Conservation (phyloP, 31 red algal genomes). For the Pterothamnion heteromorphum region DNA sequence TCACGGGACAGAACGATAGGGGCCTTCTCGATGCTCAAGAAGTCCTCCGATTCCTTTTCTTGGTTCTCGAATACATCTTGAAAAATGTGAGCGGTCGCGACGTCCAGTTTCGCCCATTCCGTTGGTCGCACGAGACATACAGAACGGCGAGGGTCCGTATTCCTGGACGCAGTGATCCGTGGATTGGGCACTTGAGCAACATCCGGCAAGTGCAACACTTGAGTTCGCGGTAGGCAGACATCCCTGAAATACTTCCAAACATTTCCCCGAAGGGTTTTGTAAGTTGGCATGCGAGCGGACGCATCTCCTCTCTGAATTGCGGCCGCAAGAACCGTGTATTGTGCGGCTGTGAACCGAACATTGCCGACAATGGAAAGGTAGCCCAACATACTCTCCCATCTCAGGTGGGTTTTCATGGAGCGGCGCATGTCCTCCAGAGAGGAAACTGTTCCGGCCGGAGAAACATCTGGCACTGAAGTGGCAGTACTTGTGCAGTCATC, state of each 20-base stretch:
- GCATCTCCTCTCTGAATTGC: no score
- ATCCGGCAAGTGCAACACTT: not conserved
- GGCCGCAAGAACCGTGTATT: no score
- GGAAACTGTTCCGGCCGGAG: not conserved
- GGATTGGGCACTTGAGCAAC: not conserved
- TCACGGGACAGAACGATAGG: not conserved
- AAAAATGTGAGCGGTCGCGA: not conserved
- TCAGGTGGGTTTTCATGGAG: not conserved
- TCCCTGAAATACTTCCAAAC: constrained; percentile 2
- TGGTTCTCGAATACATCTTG: not conserved
- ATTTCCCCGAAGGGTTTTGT: not conserved
- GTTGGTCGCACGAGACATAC: no score
- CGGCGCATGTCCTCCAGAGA: not conserved
- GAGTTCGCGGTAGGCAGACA: not conserved
- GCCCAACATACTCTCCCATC: not conserved
- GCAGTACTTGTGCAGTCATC: not conserved
- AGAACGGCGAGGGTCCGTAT: not conserved
- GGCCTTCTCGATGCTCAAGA: no score
- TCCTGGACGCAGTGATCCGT: not conserved
- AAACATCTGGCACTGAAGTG: not conserved
- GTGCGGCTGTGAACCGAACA: no score
- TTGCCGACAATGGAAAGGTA: constrained; percentile 3
- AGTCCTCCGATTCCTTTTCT: not conserved
- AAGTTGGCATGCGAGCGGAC: not conserved
- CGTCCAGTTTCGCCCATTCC: no score